Evolutionary conservation across 1,139 yeast genomes (phyloP), one percentile per base, ranked within the genome.

Genomic region (Debaryomyces singareniensis): DNA sequence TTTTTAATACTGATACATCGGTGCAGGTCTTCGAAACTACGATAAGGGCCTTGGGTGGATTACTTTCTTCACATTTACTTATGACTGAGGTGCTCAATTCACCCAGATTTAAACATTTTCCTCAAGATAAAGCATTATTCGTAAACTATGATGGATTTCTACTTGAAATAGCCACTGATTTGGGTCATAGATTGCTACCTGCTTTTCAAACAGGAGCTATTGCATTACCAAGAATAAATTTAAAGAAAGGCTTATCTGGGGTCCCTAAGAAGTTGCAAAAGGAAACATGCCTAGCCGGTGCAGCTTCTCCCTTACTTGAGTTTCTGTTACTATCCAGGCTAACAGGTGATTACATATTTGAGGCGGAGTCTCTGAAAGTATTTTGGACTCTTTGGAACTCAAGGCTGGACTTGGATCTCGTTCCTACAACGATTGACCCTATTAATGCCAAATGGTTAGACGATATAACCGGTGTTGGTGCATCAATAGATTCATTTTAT

Each of bases 401-500:
- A 5, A 61, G 89, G 36, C 73, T 84, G 41, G 47, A 54, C 1
- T 49, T 83, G 9, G 76, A 83, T 42, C 58, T 89, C 16, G 50
- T 89, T 6, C 94, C 96, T 2, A 82, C 83, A 85, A 70, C 91
- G 0, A 59, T 87, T 6, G 79, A 81, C 39, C 82, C 91, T 0
- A 43, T 61, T 1, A 55, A 71, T 0, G 75, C 73, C 20, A 48
- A 53, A 21, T 78, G 87, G 77, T 58, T 63, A 24, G 81, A 81
- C 33, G 53, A 71, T 0, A 58, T 78, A 25, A 73, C 91, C 0
- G 96, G 96, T 0, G 68, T 84, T 6, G 97, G 97, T 1, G 96
- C 97, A 0, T 82, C 95, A 2, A 74, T 85, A n/a, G 97, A 89
- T 55, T 86, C 96, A 0, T 85, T 84, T 45, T 89, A 82, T 50